phyloP scores from a whole-genome alignment of 495 filamentous ascomycete species.

The Massariosphaeria phaeospora region DNA sequence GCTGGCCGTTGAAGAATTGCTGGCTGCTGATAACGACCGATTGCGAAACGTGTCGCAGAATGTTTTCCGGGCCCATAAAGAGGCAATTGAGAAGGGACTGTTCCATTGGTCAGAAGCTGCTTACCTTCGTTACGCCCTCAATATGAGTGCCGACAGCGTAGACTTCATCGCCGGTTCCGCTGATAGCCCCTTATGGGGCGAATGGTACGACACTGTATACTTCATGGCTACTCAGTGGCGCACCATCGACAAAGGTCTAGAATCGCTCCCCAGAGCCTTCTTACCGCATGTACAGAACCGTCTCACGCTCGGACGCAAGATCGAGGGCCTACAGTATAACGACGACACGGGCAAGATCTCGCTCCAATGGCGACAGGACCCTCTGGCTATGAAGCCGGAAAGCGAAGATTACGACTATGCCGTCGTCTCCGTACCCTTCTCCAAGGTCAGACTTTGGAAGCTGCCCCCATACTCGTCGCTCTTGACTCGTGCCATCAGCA shows the following conservation, averaged over 20 bases:
- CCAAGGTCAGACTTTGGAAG: conserved; percentile 45
- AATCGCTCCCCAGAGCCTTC: conserved; percentile 58
- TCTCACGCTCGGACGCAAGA: conserved; percentile 33
- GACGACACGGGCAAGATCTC: conserved; percentile 33
- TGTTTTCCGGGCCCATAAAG: conserved; percentile 60
- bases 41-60: conserved; percentile 51
- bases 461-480: conserved; percentile 46
- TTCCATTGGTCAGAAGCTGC: conserved; percentile 58
- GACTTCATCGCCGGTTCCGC: conserved; percentile 44
- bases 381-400: conserved; percentile 23
- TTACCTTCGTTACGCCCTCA: conserved; percentile 56
- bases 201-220: conserved; percentile 50
- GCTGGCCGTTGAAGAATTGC: conserved; percentile 33
- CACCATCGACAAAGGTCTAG: conserved; percentile 63
- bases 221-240: conserved; percentile 56
- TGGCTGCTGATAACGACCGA: conserved; percentile 34
- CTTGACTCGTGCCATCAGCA: conserved; percentile 56
- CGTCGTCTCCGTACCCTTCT: conserved; percentile 59
- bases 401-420: conserved; percentile 58
- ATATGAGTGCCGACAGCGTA: conserved; percentile 51
- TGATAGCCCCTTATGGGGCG: conserved; percentile 29
- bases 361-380: conserved; percentile 20
- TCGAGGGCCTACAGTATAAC: conserved; percentile 40
- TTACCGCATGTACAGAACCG: conserved; percentile 53
- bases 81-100: conserved; percentile 41